Evolutionary conservation across 2,329 filamentous ascomycete genomes (phyloP), one percentile per base, ranked within the genome.

Genomic region (Amauroascus niger): DNA sequence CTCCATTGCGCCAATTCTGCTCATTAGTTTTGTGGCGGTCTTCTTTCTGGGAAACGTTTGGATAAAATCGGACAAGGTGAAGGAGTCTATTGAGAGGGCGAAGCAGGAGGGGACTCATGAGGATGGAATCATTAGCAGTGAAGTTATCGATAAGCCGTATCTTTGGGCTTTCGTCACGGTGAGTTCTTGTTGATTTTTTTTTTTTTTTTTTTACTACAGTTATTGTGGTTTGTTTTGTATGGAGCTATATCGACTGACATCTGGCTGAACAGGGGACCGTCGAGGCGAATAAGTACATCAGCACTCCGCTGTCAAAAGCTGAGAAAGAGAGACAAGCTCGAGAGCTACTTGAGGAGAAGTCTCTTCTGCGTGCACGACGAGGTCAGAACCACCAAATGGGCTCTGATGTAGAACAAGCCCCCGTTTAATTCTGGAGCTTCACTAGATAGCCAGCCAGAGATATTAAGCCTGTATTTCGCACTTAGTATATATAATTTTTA

Each of bases 1-100:
- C 37, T 71, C 80, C 0, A 76, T 86, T 35, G 67, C 79, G 11
- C 82, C 82, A 0, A 76, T 86, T 54, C 74, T 84, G 67, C 75
- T 67, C 33, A 54, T 78, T 4, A 72, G 71, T 16, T 64, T 77
- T 1, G 41, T 77, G 3, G 69, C 73, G 3, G 69, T 71, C n/a
- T 52, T 65, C 0, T 67, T 71, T 14, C 58, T 79, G 56, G 77
- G 77, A 0, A 79, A 79, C 66, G 76, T 78, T 2, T 76, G 74
- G 72, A 76, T 78, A 52, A 71, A 68, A 14, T 65, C 65, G 16
- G 60, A 57, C 51, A 60, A 52, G 30, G 59, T 49, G 47, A 56
- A 59, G 6, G 57, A 60, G 18, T 57, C 59, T 5, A 55, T 53
- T n/a, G 28, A 58, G 30, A 52, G 53, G 30, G 45, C 20, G 14